Evolutionary conservation across 2,329 filamentous ascomycete genomes (phyloP).

Genomic region (Tolypocladium guangdongense): DNA sequence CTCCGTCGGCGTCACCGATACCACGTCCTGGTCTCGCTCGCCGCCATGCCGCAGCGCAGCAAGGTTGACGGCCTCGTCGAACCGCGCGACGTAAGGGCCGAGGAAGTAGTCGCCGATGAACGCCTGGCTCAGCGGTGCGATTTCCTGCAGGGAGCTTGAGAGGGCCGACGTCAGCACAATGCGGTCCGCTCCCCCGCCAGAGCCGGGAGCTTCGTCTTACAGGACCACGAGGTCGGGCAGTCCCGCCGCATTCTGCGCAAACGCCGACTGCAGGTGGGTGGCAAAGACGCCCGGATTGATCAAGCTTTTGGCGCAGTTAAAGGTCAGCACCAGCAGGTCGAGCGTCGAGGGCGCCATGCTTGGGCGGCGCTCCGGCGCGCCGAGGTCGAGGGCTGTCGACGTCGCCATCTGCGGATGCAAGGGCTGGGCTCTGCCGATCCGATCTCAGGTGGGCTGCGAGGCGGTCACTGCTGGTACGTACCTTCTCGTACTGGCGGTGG

Average conservation of each 20-base stretch:
- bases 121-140: constrained; percentile 71
- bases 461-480: neutral
- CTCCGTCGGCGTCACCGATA: constrained; percentile 6
- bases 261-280: constrained; percentile 51
- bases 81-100: constrained; percentile 61
- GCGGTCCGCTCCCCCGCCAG: neutral
- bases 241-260: constrained; percentile 36
- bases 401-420: constrained; percentile 1
- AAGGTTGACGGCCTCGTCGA: constrained; percentile 60
- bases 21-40: constrained; percentile 2
- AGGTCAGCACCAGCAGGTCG: constrained; percentile 70
- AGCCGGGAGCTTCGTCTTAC: constrained; percentile 30
- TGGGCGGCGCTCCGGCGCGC: neutral
- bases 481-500: neutral
- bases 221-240: constrained; percentile 46
- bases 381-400: constrained; percentile 1
- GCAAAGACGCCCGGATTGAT: constrained; percentile 64
- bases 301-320: constrained; percentile 71
- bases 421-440: neutral
- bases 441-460: neutral
- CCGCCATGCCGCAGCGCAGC: constrained; percentile 40
- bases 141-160: constrained; percentile 70
- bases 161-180: neutral
- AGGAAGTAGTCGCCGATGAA: constrained; percentile 80
- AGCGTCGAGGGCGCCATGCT: constrained; percentile 37